Conservation (phyloP, 2,329 filamentous ascomycete genomes). For the Xylaria sp. region DNA sequence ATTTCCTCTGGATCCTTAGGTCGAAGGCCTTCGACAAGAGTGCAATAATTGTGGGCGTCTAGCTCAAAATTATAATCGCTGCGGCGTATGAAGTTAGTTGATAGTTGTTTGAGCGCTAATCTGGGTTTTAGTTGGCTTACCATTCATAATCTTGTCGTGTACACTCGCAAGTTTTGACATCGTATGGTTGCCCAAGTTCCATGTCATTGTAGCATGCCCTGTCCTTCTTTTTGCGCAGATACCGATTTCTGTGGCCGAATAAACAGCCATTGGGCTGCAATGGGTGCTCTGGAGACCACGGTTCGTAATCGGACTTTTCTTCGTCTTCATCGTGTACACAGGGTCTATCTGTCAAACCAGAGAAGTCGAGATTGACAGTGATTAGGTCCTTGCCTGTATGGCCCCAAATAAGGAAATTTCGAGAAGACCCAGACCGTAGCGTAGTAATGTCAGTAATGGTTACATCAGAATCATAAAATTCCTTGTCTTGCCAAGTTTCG, state of each 20-base stretch:
- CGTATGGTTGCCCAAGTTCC: constrained; percentile 76
- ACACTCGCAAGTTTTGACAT: constrained; percentile 83
- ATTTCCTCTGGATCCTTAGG: constrained; percentile 64
- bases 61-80: constrained; percentile 96
- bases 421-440: constrained; percentile 86
- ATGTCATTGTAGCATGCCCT: constrained; percentile 84
- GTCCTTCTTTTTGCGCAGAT: constrained; percentile 88
- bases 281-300: constrained; percentile 91
- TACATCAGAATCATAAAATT: constrained; percentile 78
- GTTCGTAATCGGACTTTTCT: constrained; percentile 75
- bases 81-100: constrained; percentile 44
- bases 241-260: constrained; percentile 90
- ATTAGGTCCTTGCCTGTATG: constrained; percentile 69
- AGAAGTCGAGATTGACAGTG: constrained; percentile 90
- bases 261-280: constrained; percentile 81
- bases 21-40: constrained; percentile 77
- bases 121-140: constrained; percentile 60
- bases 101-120: constrained; percentile 15
- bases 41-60: constrained; percentile 79
- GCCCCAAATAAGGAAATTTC: constrained; percentile 93
- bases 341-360: constrained; percentile 76
- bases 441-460: constrained; percentile 85
- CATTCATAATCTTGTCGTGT: constrained; percentile 91
- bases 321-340: constrained; percentile 75
- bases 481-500: constrained; percentile 77